phyloP scores from a whole-genome alignment of 2,329 filamentous ascomycete species.

The Metarhizium album region DNA sequence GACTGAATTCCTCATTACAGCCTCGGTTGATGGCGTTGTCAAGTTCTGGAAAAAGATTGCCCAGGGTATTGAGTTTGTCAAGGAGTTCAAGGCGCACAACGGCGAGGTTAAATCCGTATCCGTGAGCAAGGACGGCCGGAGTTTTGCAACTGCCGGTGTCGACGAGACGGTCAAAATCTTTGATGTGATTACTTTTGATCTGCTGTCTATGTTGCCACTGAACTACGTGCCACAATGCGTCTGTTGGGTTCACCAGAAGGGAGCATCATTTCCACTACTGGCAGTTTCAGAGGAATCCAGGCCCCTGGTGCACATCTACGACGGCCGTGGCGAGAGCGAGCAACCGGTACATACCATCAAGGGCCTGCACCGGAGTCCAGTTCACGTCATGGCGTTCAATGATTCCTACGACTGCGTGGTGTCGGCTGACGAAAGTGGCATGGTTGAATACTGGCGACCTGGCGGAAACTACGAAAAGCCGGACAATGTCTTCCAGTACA shows the following conservation, averaged over 20 bases:
- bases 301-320: conserved; percentile 70
- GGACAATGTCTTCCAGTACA: conserved; percentile 81
- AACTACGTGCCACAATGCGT: conserved; percentile 66
- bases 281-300: conserved; percentile 70
- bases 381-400: conserved; percentile 84
- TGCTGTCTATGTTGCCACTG: conserved; percentile 72
- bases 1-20: conserved; percentile 92
- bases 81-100: conserved; percentile 87
- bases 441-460: conserved; percentile 95
- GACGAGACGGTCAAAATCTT: conserved; percentile 76
- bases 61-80: conserved; percentile 90
- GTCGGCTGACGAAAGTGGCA: conserved; percentile 79
- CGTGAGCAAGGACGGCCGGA: conserved; percentile 80
- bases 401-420: conserved; percentile 80
- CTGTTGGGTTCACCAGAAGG: conserved; percentile 85
- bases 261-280: conserved; percentile 76
- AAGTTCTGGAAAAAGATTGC: conserved; percentile 99
- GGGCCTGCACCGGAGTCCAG: conserved; percentile 68
- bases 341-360: conserved; percentile 67
- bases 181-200: conserved; percentile 76
- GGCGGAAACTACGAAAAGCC: conserved; percentile 78
- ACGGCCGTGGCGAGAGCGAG: conserved; percentile 74
- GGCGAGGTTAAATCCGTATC: conserved; percentile 77
- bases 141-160: conserved; percentile 77
- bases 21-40: conserved; percentile 87